Evolutionary conservation across 768 basidiomycete species (phyloP).

Genomic region (Boletus bicolor): DNA sequence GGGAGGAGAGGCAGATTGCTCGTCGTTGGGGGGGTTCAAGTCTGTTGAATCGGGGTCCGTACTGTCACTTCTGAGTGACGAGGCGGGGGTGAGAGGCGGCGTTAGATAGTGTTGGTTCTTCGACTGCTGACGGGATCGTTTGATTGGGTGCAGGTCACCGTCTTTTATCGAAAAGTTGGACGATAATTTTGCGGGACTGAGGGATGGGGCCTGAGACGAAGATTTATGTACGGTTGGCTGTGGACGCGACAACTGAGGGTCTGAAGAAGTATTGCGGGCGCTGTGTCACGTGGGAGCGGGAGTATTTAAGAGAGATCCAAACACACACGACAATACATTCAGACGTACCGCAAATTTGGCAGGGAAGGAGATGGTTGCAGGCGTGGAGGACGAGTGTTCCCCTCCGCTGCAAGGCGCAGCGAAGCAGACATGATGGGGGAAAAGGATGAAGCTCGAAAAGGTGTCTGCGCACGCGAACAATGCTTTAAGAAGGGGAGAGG

Average conservation of each 20-base stretch:
- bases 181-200: constrained; percentile 10
- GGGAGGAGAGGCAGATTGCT: constrained; percentile 20
- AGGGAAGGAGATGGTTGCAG: constrained; percentile 66
- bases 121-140: constrained; percentile 20
- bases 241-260: constrained; percentile 30
- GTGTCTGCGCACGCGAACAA: constrained; percentile 25
- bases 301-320: constrained; percentile 2
- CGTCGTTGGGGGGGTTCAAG: constrained; percentile 17
- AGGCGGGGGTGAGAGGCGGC: constrained; percentile 70
- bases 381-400: constrained; percentile 40
- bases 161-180: constrained; percentile 14
- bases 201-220: constrained; percentile 18
- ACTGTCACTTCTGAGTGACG: constrained; percentile 42
- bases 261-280: constrained; percentile 23
- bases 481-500: constrained; percentile 32
- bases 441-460: constrained; percentile 30
- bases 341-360: constrained; percentile 61
- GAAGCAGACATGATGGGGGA: constrained; percentile 28
- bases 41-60: constrained; percentile 34
- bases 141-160: constrained; percentile 16
- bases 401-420: constrained; percentile 22
- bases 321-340: neutral
- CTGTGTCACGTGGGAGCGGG: constrained; percentile 22
- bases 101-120: constrained; percentile 47
- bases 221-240: constrained; percentile 20